Evolutionary conservation across 805 yeast genomes (phyloP), one percentile per base, ranked within the genome.

Genomic region (Candida palmyrensis): DNA sequence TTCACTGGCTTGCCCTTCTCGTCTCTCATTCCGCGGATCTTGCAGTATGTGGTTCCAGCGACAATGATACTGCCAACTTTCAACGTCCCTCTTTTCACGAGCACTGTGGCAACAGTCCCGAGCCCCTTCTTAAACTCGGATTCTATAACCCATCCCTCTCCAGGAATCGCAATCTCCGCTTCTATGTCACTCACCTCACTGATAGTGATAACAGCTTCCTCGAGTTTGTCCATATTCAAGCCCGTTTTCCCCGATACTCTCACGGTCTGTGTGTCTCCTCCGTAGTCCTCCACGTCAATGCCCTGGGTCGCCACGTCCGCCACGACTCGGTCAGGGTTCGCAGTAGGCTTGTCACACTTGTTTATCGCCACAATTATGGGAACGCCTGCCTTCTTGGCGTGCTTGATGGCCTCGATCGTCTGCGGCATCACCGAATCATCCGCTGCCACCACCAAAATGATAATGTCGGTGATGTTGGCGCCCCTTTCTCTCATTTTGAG

Each of bases 341-440:
- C 77, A 19, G 79, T 84, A 4, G 79, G 81, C 47, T 79, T 82
- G 53, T 90, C 98, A 45, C 94, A 82, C 55, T 92, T 92, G 45
- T 92, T 90, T 25, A 92, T 74, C 1, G 97, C 98, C 8, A 92
- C 95, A 35, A 92, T 80, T 41, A 89, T 66, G 1, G 89, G 87
- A 10, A 86, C 92, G 8, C 80, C 79, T 0, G 94, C 79, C 31
- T 76, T 75, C 42, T 82, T 81, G 3, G 95, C 89, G 57, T 92
- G 98, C 48, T 83, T 87, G 41, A 92, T 86, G 2, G 97, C 97
- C 56, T 92, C 98, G 25, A 79, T 70, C 0, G 98, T 92, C 55
- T 92, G 98, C 0, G 97, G 97, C 95, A 83, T 92, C 15, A 92
- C 94, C 1, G 96, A 85, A 59, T 92, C 98, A 55, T 92, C 97